phyloP scores from a whole-genome alignment of 768 basidiomycete genomes.

The Tephrocybe sp. region DNA sequence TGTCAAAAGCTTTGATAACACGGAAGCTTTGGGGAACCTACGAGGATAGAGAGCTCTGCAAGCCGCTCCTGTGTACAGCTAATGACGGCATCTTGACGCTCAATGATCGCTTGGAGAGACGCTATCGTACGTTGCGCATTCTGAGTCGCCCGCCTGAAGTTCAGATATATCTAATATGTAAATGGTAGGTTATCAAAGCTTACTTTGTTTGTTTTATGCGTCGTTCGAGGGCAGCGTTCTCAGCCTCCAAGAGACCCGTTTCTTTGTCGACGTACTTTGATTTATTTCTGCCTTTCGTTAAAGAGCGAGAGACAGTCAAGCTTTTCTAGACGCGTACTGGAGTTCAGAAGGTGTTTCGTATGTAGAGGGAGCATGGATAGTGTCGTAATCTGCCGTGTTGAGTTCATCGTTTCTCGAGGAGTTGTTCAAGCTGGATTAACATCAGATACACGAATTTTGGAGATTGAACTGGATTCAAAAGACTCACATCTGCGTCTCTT shows the following conservation, averaged over 20 bases:
- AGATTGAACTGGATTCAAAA: not conserved
- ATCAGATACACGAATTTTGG: not conserved
- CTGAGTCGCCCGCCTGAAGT: slow-evolving; percentile 22
- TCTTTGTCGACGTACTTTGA: slow-evolving; percentile 23
- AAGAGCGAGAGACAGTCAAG: not conserved
- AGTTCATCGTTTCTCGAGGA: slow-evolving; percentile 1
- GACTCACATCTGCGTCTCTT: slow-evolving; percentile 27
- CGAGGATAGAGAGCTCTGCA: slow-evolving; percentile 26
- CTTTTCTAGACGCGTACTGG: slow-evolving; percentile 8
- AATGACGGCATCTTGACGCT: slow-evolving; percentile 19
- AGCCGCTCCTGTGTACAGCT: slow-evolving; percentile 20
- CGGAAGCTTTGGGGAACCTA: slow-evolving; percentile 5
- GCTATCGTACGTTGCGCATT: slow-evolving; percentile 21
- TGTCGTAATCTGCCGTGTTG: not conserved
- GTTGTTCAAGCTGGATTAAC: slow-evolving; percentile 12
- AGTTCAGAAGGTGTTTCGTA: slow-evolving; percentile 21
- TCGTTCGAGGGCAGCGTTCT: slow-evolving; percentile 22
- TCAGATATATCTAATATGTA: not conserved
- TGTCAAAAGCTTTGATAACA: not conserved
- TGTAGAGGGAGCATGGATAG: slow-evolving; percentile 2
- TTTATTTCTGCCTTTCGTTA: slow-evolving; percentile 17
- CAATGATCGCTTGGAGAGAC: slow-evolving; percentile 20
- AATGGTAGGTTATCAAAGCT: not conserved
- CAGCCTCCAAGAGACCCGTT: slow-evolving; percentile 23
- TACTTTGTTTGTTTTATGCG: slow-evolving; percentile 30